Evolutionary conservation across 805 yeast genomes (phyloP).

Genomic region (Metschnikowia amazonensis): DNA sequence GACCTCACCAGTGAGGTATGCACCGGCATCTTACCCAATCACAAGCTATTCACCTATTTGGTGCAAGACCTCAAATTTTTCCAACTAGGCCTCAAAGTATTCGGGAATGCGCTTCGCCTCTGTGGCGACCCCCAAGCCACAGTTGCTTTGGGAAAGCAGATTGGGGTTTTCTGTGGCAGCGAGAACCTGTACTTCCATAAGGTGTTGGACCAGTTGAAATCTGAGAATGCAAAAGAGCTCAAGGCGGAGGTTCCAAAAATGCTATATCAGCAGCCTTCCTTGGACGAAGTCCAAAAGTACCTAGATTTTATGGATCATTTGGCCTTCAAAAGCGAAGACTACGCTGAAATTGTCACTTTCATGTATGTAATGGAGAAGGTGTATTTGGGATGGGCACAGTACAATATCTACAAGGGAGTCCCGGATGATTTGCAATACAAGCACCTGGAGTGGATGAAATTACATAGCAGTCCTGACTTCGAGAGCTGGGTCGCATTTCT

Average conservation of each 20-base stretch:
- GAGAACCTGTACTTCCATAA: conserved; percentile 46
- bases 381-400: conserved; percentile 51
- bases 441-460: conserved; percentile 48
- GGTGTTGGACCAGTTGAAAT: conserved; percentile 23
- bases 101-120: conserved; percentile 42
- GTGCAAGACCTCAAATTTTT: conserved; percentile 49
- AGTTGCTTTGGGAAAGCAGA: conserved; percentile 44
- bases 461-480: conserved; percentile 50
- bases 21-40: conserved; percentile 42
- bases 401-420: conserved; percentile 20
- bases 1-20: conserved; percentile 44
- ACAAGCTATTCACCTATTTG: conserved; percentile 41
- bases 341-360: conserved; percentile 42
- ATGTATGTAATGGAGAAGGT: conserved; percentile 48
- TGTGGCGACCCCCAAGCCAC: conserved; percentile 39
- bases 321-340: conserved; percentile 25
- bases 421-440: conserved; percentile 35
- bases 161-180: conserved; percentile 46
- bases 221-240: conserved; percentile 19
- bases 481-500: conserved; percentile 47
- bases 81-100: conserved; percentile 37
- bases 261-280: conserved; percentile 15
- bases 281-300: conserved; percentile 39
- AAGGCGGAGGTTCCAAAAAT: conserved; percentile 19
- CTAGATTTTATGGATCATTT: conserved; percentile 31